These are phyloP conservation scores for Saccharomyces paradoxus DNA, from an alignment of 805 yeast species.

Conservation along the genomic window DNA sequence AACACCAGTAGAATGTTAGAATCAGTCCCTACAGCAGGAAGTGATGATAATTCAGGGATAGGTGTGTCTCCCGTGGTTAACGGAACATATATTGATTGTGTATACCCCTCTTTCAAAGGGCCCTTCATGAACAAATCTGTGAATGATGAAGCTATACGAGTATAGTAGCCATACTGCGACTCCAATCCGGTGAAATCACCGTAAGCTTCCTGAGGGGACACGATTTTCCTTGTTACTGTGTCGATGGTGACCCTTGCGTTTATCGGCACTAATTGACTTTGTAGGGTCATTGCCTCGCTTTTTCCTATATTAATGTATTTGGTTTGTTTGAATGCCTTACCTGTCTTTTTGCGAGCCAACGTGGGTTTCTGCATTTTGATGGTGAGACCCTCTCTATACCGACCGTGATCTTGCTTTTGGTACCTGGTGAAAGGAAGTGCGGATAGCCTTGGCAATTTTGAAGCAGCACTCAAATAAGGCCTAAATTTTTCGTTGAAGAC, in stretches of 20 bases:
- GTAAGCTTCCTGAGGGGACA: conserved; percentile 65
- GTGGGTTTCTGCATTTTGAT: conserved; percentile 35
- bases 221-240: conserved; percentile 48
- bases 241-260: conserved; percentile 80
- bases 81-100: conserved; percentile 28
- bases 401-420: conserved; percentile 34
- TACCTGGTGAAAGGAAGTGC: conserved; percentile 65
- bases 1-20: not conserved
- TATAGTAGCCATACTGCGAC: conserved; percentile 63
- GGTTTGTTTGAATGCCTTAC: conserved; percentile 51
- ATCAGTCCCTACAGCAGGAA: not conserved
- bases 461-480: conserved; percentile 53
- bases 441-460: conserved; percentile 60
- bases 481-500: conserved; percentile 45
- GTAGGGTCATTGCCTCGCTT: conserved; percentile 48
- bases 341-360: conserved; percentile 25
- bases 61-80: not conserved
- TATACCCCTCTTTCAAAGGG: conserved; percentile 57
- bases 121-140: conserved; percentile 65
- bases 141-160: conserved; percentile 56
- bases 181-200: conserved; percentile 50
- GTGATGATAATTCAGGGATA: not conserved
- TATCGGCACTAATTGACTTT: conserved; percentile 56
- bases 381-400: conserved; percentile 54
- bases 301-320: conserved; percentile 73